Percentiles rank a stretch among this genome's conserved stretches.
Evolutionary conservation across 2,329 filamentous ascomycete species (phyloP).

Genomic region (Fusarium beomiforme): DNA sequence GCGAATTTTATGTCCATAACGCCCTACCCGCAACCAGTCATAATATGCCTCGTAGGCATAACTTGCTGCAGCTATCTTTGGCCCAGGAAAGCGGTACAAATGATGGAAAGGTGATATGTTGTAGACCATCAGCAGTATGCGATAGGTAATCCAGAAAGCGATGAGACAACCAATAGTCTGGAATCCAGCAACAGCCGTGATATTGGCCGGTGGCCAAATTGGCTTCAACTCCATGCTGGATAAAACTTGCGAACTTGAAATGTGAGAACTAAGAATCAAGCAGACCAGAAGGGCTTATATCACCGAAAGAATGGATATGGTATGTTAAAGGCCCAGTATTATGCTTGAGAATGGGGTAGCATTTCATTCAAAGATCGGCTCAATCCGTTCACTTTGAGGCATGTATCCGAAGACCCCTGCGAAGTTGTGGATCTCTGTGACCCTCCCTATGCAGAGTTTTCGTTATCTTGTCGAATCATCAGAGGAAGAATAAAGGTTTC

Average conservation of each 20-base stretch:
- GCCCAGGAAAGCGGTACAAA: conserved; percentile 50
- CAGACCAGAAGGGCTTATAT: not conserved
- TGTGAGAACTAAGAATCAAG: rapidly evolving
- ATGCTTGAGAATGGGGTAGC: not conserved
- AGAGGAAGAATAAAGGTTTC: too few species aligned
- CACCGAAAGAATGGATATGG: not conserved
- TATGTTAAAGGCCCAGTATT: not conserved
- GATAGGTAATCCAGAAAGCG: conserved; percentile 45
- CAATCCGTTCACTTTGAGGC: conserved; percentile 1
- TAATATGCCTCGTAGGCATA: conserved; percentile 53
- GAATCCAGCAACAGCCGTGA: not conserved
- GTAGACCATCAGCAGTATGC: conserved; percentile 44
- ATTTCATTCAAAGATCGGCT: not conserved
- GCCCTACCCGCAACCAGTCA: conserved; percentile 49
- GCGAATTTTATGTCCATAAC: conserved; percentile 48
- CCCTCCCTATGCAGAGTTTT: not conserved
- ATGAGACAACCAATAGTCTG: conserved; percentile 24
- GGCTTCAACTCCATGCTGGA: not conserved
- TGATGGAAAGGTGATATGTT: conserved; percentile 54
- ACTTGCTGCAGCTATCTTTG: conserved; percentile 48
- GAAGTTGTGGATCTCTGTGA: not conserved
- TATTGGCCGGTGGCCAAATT: not conserved
- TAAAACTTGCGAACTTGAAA: too few species aligned
- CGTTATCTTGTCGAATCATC: rapidly evolving
- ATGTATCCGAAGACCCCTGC: not conserved